These are phyloP conservation scores for Calvatia gigantea DNA, from an alignment of 768 basidiomycete genomes.

Conservation along the genomic window DNA sequence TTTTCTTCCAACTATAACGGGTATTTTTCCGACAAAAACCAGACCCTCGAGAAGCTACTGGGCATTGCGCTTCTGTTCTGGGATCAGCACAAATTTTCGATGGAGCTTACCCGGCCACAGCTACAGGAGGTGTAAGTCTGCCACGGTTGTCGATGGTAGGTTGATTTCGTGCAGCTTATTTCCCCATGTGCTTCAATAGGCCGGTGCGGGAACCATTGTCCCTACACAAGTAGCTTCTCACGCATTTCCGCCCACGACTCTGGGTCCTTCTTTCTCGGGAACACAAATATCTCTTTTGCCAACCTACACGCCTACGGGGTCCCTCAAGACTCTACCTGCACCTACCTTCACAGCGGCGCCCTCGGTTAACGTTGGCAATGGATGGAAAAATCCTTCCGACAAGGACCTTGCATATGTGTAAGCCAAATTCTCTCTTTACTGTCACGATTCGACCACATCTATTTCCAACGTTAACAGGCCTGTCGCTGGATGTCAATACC, in stretches of 20 bases:
- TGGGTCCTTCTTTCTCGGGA: conserved; percentile 51
- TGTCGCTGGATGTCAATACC: conserved; percentile 63
- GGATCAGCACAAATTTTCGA: conserved; percentile 41
- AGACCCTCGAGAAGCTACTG: conserved; percentile 47
- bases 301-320: conserved; percentile 70
- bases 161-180: neutral
- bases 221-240: conserved; percentile 45
- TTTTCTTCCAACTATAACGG: neutral
- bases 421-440: conserved; percentile 15
- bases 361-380: conserved; percentile 54
- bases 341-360: conserved; percentile 62
- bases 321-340: conserved; percentile 54
- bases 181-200: conserved; percentile 19
- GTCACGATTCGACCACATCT: conserved; percentile 8
- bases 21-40: neutral
- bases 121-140: conserved; percentile 59
- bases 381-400: conserved; percentile 76
- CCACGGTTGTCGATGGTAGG: neutral
- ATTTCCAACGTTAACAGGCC: conserved; percentile 25
- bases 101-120: conserved; percentile 56
- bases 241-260: conserved; percentile 62
- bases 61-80: conserved; percentile 38
- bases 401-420: conserved; percentile 52
- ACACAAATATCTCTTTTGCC: conserved; percentile 54
- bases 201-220: conserved; percentile 59